Evolutionary conservation across 768 basidiomycete species (phyloP).

Genomic region (Tricholoma furcatifolium): DNA sequence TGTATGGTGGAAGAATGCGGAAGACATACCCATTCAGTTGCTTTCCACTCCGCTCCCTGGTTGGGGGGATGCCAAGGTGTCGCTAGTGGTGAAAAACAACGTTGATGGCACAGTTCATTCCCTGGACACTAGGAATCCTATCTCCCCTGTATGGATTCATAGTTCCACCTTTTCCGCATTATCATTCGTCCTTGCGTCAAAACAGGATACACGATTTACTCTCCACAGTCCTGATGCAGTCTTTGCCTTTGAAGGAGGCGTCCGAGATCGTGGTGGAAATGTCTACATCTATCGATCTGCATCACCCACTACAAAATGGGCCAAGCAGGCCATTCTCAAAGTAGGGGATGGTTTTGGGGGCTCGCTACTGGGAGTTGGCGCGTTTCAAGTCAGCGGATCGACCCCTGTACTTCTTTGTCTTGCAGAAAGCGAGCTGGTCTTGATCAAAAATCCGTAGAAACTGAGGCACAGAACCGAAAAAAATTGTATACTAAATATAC

Average conservation of each 20-base stretch:
- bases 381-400: slow-evolving; percentile 33
- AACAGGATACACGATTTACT: slow-evolving; percentile 86
- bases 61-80: slow-evolving; percentile 21
- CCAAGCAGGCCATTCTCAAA: slow-evolving; percentile 80
- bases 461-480: background rate
- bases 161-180: slow-evolving; percentile 84
- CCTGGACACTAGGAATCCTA: slow-evolving; percentile 28
- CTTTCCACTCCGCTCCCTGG: slow-evolving; percentile 78
- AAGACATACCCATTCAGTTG: slow-evolving; percentile 43
- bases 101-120: slow-evolving; percentile 71
- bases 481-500: slow-evolving; percentile 15
- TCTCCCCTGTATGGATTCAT: slow-evolving; percentile 62
- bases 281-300: slow-evolving; percentile 80
- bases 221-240: slow-evolving; percentile 65
- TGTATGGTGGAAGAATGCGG: slow-evolving; percentile 35
- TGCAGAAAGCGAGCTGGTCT: slow-evolving; percentile 72
- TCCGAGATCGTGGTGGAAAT: slow-evolving; percentile 69
- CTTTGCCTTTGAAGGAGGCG: slow-evolving; percentile 83
- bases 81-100: slow-evolving; percentile 67
- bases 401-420: slow-evolving; percentile 59
- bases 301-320: slow-evolving; percentile 50
- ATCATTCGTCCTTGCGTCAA: slow-evolving; percentile 91
- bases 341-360: slow-evolving; percentile 71
- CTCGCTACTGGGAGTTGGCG: slow-evolving; percentile 74
- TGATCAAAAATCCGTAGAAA: slow-evolving; percentile 39